Percentiles rank a stretch among this genome's conserved stretches.
Conservation (phyloP, 306 rosid genomes). For the Prinsepia uniflora region DNA sequence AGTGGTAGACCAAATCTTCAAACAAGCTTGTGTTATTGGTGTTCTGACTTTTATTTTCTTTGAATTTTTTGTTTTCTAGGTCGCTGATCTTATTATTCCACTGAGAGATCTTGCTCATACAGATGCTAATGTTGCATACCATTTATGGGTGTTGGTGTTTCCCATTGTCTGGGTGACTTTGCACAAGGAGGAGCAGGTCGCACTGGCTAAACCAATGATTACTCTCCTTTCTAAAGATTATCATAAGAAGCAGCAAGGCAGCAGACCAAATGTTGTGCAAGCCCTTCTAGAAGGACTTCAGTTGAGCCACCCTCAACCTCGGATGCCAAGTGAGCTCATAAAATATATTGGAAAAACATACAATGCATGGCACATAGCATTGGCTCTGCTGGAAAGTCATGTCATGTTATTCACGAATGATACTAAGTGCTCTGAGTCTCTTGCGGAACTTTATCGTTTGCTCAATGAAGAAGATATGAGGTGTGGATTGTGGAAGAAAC, state of each 20-base stretch:
- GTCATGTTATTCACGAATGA: constrained; percentile 83
- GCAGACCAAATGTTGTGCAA: constrained; percentile 96
- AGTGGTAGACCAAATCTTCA: constrained; percentile 11
- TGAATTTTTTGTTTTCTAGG: constrained; percentile 40
- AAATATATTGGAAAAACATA: constrained; percentile 95
- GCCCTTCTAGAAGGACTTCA: constrained; percentile 99
- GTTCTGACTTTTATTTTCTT: constrained; percentile 6
- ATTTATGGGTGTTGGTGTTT: constrained; percentile 97
- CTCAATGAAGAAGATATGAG: constrained; percentile 99
- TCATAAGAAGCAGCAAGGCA: constrained; percentile 91
- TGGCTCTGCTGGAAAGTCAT: constrained; percentile 96
- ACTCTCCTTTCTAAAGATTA: constrained; percentile 88
- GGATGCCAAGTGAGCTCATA: constrained; percentile 99
- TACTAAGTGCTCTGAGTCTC: constrained; percentile 86
- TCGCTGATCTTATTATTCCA: constrained; percentile 84
- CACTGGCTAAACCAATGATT: constrained; percentile 96
- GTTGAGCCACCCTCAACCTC: constrained; percentile 97
- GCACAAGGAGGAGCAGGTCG: constrained; percentile 88
- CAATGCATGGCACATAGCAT: constrained; percentile 97
- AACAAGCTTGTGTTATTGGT: constrained; percentile 4
- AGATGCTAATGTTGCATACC: constrained; percentile 97
- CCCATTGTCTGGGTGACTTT: constrained; percentile 98
- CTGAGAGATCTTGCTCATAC: constrained; percentile 93
- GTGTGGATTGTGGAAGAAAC: constrained; percentile 97
- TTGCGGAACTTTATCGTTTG: constrained; percentile 94